Conservation (phyloP, 2,329 filamentous ascomycete genomes). For the Diaporthe capsici region DNA sequence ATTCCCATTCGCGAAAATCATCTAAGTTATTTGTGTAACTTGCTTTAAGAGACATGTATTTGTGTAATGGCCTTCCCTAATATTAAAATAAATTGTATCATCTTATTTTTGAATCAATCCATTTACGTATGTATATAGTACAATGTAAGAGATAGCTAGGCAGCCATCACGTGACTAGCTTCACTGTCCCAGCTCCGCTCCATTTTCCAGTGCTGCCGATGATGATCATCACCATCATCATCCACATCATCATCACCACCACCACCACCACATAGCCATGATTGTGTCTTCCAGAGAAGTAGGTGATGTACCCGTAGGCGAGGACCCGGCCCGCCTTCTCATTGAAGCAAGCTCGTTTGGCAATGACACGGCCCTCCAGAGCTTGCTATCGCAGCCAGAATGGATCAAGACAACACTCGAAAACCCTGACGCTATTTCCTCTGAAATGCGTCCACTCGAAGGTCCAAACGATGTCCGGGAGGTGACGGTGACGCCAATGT, state of each 20-base stretch:
- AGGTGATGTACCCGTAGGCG: slow-evolving; percentile 25
- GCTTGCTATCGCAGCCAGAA: slow-evolving; percentile 34
- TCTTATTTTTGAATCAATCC: too few species aligned
- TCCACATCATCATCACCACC: background rate
- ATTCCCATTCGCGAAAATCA: too few species aligned
- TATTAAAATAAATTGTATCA: too few species aligned
- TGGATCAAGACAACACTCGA: slow-evolving; percentile 32
- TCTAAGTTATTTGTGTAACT: too few species aligned
- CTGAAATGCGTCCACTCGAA: background rate
- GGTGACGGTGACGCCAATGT: slow-evolving; percentile 14
- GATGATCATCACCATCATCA: background rate
- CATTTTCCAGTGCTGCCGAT: too few species aligned
- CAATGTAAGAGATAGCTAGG: too few species aligned
- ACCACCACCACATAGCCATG: slow-evolving; percentile 24
- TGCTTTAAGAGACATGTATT: too few species aligned
- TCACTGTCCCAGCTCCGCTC: background rate
- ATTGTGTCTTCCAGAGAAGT: slow-evolving; percentile 15
- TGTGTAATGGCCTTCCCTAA: too few species aligned
- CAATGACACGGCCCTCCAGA: slow-evolving; percentile 31
- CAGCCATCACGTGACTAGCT: background rate
- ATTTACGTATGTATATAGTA: too few species aligned
- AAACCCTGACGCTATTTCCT: slow-evolving; percentile 16
- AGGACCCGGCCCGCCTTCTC: slow-evolving; percentile 30
- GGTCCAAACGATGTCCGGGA: slow-evolving; percentile 22
- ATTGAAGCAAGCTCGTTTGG: slow-evolving; percentile 37